Evolutionary conservation across 2,329 filamentous ascomycete species (phyloP).

Genomic region (Aspergillus sp.): DNA sequence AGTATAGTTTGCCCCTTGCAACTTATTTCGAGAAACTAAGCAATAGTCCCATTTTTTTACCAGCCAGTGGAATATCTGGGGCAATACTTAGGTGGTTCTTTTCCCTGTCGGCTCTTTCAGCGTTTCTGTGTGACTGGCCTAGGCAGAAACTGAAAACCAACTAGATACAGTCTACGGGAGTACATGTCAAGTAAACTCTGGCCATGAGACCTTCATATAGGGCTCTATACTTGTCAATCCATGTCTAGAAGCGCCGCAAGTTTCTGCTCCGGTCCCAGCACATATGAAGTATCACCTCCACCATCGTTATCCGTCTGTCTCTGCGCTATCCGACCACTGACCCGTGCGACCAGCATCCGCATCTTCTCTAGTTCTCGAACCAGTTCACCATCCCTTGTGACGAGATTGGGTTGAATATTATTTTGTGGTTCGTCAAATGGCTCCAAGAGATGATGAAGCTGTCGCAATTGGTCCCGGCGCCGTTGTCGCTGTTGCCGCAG

Average conservation of each 20-base stretch:
- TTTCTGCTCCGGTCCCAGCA: conserved; percentile 32
- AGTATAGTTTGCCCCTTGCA: conserved; percentile 21
- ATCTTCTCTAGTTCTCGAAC: conserved; percentile 51
- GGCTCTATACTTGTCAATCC: conserved; percentile 23
- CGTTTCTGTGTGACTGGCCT: background rate
- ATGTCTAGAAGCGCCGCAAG: conserved; percentile 40
- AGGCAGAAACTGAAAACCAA: background rate
- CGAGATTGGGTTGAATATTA: conserved; percentile 56
- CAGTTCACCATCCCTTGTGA: conserved; percentile 53
- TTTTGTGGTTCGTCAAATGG: conserved; percentile 51
- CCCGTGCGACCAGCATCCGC: conserved; percentile 47
- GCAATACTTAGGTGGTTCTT: background rate
- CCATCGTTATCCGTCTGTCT: conserved; percentile 19
- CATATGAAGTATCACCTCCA: conserved; percentile 21
- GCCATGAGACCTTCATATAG: background rate
- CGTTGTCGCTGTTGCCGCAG: conserved; percentile 47
- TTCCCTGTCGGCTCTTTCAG: background rate
- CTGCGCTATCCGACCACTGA: conserved; percentile 38
- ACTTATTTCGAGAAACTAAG: conserved; percentile 12
- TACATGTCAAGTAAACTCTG: background rate
- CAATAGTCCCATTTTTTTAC: conserved; percentile 10
- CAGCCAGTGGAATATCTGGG: background rate
- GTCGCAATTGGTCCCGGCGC: conserved; percentile 48
- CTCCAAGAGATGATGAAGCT: conserved; percentile 47
- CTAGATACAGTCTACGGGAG: background rate